These are phyloP conservation scores for Cyclotella choctawhatcheeana DNA, from an alignment of 108 stramenopile genomes.

Conservation along the genomic window DNA sequence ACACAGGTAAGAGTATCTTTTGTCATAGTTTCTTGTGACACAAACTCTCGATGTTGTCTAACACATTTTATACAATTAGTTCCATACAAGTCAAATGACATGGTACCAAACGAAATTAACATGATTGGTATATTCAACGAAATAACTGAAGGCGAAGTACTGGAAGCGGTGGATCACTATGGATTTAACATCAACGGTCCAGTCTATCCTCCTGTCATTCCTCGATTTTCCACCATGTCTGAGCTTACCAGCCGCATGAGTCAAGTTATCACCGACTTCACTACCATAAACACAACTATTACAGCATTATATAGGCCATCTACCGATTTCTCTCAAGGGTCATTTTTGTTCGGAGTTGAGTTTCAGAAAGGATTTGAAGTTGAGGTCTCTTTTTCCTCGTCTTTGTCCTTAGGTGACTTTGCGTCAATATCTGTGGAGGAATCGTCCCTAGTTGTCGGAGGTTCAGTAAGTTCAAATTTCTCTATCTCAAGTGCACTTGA, in stretches of 20 bases:
- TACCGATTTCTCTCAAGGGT: no score
- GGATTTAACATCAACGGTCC: slow-evolving; percentile 27
- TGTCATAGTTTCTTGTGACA: no score
- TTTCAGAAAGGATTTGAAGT: slow-evolving; percentile 19
- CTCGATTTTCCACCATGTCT: slow-evolving; percentile 18
- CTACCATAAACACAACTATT: slow-evolving; percentile 12
- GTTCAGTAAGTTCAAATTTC: no score
- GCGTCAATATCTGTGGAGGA: slow-evolving; percentile 24
- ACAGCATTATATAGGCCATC: slow-evolving; percentile 7
- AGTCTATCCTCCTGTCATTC: slow-evolving; percentile 10
- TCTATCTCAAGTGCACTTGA: no score
- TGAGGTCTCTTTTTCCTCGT: slow-evolving; percentile 17
- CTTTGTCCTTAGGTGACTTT: slow-evolving; percentile 36
- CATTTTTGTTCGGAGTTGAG: slow-evolving; percentile 28
- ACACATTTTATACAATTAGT: no score
- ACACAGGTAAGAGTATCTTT: no score
- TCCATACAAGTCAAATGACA: neutral
- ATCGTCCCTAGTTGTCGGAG: slow-evolving; percentile 13
- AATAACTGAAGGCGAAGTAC: neutral
- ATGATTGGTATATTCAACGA: slow-evolving; percentile 21
- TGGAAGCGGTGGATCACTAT: slow-evolving; percentile 1
- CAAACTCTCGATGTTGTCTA: no score
- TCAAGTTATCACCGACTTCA: slow-evolving; percentile 16
- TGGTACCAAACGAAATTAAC: neutral
- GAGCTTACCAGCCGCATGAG: slow-evolving; percentile 23